phyloP scores from a whole-genome alignment of 1,284 basidiomycete species.

The Moesziomyces sp. region DNA sequence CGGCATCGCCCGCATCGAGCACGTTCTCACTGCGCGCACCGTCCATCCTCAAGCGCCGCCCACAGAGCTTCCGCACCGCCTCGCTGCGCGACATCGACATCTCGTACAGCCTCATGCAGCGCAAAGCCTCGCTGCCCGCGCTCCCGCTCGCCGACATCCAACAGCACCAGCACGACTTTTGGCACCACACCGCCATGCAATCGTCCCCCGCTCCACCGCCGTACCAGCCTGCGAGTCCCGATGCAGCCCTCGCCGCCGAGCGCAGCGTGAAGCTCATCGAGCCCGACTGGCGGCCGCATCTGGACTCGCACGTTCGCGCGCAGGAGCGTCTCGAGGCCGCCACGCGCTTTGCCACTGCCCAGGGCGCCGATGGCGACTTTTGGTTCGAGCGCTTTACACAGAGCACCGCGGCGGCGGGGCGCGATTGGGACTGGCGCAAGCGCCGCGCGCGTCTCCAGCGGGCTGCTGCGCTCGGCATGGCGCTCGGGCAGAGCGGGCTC shows the following conservation, averaged over 20 bases:
- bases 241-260: background rate
- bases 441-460: conserved; percentile 37
- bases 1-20: conserved; percentile 30
- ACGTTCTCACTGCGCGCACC: conserved; percentile 34
- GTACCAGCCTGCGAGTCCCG: conserved; percentile 15
- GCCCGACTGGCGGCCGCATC: conserved; percentile 60
- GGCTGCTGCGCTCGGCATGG: conserved; percentile 33
- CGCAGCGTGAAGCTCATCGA: conserved; percentile 52
- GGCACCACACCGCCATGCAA: conserved; percentile 1
- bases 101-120: conserved; percentile 30
- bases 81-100: conserved; percentile 33
- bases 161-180: conserved; percentile 9
- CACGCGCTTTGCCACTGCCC: conserved; percentile 18
- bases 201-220: conserved; percentile 23
- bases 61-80: conserved; percentile 47
- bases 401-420: conserved; percentile 62
- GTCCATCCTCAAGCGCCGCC: conserved; percentile 57
- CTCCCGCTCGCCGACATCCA: conserved; percentile 5
- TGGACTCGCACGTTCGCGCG: conserved; percentile 55
- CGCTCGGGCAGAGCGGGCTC: conserved; percentile 22
- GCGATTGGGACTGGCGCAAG: conserved; percentile 65
- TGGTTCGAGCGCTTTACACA: conserved; percentile 65
- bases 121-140: conserved; percentile 18
- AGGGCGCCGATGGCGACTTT: conserved; percentile 35
- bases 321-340: conserved; percentile 57